These are phyloP conservation scores for Picea glauca DNA, from an alignment of 75 land plant genomes.

Conservation along the genomic window DNA sequence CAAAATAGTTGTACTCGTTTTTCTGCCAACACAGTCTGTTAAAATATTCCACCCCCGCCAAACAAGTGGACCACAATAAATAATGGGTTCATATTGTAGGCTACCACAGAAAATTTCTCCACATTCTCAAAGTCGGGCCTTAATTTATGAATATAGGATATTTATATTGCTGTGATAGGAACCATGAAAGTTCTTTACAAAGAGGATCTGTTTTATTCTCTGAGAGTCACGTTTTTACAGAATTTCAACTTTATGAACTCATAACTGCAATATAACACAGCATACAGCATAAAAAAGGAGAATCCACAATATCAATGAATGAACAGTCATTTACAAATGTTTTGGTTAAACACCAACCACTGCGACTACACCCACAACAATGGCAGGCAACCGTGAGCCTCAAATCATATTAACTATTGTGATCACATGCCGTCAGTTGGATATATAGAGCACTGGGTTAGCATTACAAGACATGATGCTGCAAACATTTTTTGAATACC, in stretches of 20 bases:
- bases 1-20: background rate
- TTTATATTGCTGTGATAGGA: background rate
- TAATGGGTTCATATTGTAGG: background rate
- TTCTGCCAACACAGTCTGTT: background rate
- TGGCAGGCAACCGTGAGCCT: background rate
- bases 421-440: background rate
- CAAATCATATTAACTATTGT: conserved; percentile 4
- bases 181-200: background rate
- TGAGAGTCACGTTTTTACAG: background rate
- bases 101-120: background rate
- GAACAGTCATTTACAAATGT: background rate
- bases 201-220: background rate
- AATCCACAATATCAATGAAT: background rate
- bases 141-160: background rate
- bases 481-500: background rate
- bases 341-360: background rate
- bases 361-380: background rate
- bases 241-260: background rate
- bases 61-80: background rate
- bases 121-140: background rate
- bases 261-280: background rate
- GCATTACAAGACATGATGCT: conserved; percentile 1
- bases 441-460: background rate
- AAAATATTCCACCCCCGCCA: background rate
- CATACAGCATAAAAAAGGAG: background rate